Percentiles rank a stretch among this genome's conserved stretches.
phyloP scores from a whole-genome alignment of 768 basidiomycete species.

The Naganishia vaughanmartiniae region DNA sequence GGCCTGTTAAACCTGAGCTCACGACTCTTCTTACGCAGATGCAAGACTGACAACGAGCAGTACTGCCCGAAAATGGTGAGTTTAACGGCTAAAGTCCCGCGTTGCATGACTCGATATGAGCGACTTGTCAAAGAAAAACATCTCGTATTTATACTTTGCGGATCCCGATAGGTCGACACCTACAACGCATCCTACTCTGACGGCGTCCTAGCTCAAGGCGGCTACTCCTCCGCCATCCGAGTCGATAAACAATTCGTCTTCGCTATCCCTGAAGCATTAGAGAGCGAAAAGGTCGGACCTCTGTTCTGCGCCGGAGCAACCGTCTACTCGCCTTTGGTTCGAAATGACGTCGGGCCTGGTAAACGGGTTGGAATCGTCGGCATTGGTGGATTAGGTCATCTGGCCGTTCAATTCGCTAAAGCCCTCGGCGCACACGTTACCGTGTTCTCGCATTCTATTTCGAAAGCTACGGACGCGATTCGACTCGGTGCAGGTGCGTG shows the following conservation, averaged over 20 bases:
- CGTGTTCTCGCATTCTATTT: conserved; percentile 61
- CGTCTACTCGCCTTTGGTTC: conserved; percentile 52
- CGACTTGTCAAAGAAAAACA: not conserved
- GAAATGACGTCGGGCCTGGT: conserved; percentile 61
- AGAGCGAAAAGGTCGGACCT: conserved; percentile 49
- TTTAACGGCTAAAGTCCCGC: not conserved
- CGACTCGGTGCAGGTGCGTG: conserved; percentile 44
- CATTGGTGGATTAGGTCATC: conserved; percentile 61
- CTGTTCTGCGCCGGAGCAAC: conserved; percentile 53
- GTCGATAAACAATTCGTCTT: conserved; percentile 46
- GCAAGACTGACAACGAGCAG: conserved; percentile 59
- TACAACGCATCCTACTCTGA: conserved; percentile 48
- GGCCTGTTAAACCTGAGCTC: not conserved
- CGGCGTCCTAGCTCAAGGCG: conserved; percentile 48
- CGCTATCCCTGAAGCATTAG: conserved; percentile 50
- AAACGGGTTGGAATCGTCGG: conserved; percentile 63
- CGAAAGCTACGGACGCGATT: conserved; percentile 61
- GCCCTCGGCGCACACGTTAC: conserved; percentile 62
- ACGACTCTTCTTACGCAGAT: conserved; percentile 34
- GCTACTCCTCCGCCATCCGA: conserved; percentile 52
- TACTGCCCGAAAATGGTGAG: conserved; percentile 56
- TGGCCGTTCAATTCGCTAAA: conserved; percentile 56
- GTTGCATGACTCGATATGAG: no score
- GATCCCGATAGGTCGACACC: conserved; percentile 50
- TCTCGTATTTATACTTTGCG: no score